These are phyloP conservation scores for Halenospora varia DNA, from an alignment of 495 filamentous ascomycete genomes.

Conservation along the genomic window DNA sequence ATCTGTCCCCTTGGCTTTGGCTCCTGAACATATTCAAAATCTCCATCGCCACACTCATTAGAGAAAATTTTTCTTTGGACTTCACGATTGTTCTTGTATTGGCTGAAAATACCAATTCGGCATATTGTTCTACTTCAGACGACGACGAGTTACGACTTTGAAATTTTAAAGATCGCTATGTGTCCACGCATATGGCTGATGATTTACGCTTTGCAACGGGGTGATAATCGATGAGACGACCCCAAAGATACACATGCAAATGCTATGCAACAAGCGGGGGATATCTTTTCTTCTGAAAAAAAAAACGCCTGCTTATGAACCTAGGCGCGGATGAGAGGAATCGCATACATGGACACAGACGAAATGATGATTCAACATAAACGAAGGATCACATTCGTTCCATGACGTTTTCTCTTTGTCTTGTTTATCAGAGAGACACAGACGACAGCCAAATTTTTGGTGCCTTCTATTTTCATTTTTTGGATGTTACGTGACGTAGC, in stretches of 20 bases:
- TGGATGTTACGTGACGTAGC: background rate
- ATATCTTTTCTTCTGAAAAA: background rate
- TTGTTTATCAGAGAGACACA: too few species aligned
- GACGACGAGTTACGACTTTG: constrained; percentile 27
- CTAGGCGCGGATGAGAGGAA: constrained; percentile 5
- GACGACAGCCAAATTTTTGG: too few species aligned
- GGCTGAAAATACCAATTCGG: constrained; percentile 19
- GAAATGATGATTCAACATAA: background rate
- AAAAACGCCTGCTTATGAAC: constrained; percentile 9
- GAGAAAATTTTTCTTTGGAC: constrained; percentile 23
- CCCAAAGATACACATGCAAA: constrained; percentile 19
- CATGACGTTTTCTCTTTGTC: too few species aligned
- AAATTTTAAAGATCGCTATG: constrained; percentile 9
- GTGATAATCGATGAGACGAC: constrained; percentile 17
- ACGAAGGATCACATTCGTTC: too few species aligned
- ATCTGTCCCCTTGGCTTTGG: constrained; percentile 12
- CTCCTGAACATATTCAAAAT: constrained; percentile 22
- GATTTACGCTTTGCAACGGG: constrained; percentile 24
- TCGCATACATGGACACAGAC: background rate
- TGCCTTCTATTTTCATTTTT: background rate
- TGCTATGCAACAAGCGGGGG: too few species aligned
- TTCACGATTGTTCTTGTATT: constrained; percentile 25
- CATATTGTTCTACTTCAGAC: constrained; percentile 25
- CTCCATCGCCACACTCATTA: constrained; percentile 23
- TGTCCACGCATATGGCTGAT: constrained; percentile 22